Conservation (phyloP, 257 asterid genomes). For the Gardenia jasminoides region DNA sequence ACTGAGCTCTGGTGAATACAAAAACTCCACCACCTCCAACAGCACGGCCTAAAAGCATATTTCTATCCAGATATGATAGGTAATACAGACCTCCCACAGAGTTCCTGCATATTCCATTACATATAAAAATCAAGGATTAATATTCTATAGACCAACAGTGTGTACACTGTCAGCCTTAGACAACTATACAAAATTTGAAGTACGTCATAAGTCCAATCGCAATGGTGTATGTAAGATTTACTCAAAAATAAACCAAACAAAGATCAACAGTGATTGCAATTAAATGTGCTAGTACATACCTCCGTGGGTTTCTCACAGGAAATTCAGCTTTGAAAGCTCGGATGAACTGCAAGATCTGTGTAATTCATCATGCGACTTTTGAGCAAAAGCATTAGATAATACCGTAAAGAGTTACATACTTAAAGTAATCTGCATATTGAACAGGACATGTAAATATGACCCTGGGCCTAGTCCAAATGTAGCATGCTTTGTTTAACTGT, state of each 20-base stretch:
- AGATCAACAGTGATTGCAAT: neutral
- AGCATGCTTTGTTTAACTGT: no score
- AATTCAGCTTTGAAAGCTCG: constrained; percentile 66
- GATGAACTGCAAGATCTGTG: constrained; percentile 75
- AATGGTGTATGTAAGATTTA: no score
- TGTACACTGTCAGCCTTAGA: no score
- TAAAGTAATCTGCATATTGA: no score
- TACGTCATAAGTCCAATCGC: no score
- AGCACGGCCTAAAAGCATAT: constrained; percentile 87
- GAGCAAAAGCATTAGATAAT: neutral
- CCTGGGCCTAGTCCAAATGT: no score
- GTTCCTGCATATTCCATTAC: constrained; percentile 37
- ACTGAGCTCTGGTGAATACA: constrained; percentile 75
- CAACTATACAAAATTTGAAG: no score
- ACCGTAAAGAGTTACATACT: neutral
- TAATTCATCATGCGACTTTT: constrained; percentile 6
- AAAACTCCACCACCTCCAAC: constrained; percentile 93
- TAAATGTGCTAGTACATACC: constrained; percentile 34
- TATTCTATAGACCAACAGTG: no score
- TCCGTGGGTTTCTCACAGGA: constrained; percentile 51
- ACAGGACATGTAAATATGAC: no score
- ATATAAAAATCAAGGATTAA: neutral
- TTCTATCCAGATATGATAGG: constrained; percentile 72
- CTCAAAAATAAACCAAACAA: no score
- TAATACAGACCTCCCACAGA: constrained; percentile 86